Base-by-base conservation (phyloP, 345 rosid genomes). In the Populus euphratica region DNA sequence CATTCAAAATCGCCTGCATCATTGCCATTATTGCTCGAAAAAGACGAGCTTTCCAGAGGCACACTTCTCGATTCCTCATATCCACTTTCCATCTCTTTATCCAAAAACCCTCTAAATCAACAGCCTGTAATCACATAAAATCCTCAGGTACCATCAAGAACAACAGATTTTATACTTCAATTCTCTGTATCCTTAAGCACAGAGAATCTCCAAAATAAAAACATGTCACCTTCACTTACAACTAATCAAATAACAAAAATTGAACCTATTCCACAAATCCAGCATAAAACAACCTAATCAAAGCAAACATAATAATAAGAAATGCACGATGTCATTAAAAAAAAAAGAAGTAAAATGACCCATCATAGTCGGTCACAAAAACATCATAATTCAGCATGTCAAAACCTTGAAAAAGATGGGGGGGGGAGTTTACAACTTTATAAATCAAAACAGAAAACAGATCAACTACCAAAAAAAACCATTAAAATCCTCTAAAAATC, bases 1-100 rank as follows among this genome's bases (percentile, higher is more conserved):
- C 99, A 96, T 77, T 96, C 97, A 38, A 93, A 95, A 85, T 90
- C 93, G 5, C 90, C 93, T 17, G 85, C 90, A 74, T 94, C 97
- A 76, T 81, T 88, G 62, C 73, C 33, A 77, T 74, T 82, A 44
- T 64, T 81, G 33, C 81, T 86, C 0, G 80, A 80, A 74, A 73
- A 87, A 52, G 90, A 83, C 2, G 87, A 73, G 61, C 82, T 78
- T 21, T 81, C 85, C 1, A 86, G 70, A 0, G 77, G 79, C 29
- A 82, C 49, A 70, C 89, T 83, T 23, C 87, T 83, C 23, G 91
- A 78, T 85, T 91, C 96, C 43, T 79, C 89, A 59, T 82, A 83
- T 39, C 83, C 90, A 81, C 79, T 78, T n/a, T 81, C 89, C 94
- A 92, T 94, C 39, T 73, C 77, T 61, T 39, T 49, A 11, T 63